These are phyloP conservation scores for Malus asiatica DNA, from an alignment of 306 rosid species.

Conservation along the genomic window DNA sequence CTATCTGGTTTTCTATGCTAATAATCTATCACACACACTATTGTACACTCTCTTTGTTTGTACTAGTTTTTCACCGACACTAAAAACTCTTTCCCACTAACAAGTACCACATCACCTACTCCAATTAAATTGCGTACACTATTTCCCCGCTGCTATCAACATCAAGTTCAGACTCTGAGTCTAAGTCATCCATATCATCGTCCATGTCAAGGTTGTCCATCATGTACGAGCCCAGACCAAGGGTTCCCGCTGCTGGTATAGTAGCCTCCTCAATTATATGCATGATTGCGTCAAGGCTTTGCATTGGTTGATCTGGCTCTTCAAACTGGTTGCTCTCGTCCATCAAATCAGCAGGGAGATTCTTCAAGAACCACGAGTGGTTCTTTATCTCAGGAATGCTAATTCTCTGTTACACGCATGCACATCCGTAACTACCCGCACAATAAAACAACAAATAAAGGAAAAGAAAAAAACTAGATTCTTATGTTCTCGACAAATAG, in stretches of 20 bases:
- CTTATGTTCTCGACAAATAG: not conserved
- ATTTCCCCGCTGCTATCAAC: conserved; percentile 93
- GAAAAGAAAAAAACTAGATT: conserved; percentile 8
- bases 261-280: conserved; percentile 95
- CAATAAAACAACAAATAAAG: not conserved
- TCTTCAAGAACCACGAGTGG: conserved; percentile 77
- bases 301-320: conserved; percentile 93
- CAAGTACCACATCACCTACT: not conserved
- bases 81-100: conserved; percentile 3
- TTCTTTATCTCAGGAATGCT: conserved; percentile 69
- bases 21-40: conserved; percentile 12
- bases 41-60: conserved; percentile 4
- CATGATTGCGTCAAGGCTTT: conserved; percentile 72
- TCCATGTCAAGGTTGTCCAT: conserved; percentile 51
- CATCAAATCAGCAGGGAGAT: conserved; percentile 76
- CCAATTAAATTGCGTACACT: conserved; percentile 65
- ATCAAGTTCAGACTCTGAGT: conserved; percentile 76
- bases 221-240: conserved; percentile 36
- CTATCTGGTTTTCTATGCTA: conserved; percentile 4
- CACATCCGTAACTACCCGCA: conserved; percentile 12
- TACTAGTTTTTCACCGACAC: conserved; percentile 5
- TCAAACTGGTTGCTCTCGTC: conserved; percentile 65
- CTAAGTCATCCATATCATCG: conserved; percentile 70
- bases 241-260: conserved; percentile 63
- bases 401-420: conserved; percentile 54